These are phyloP conservation scores for Copromyces sp. DNA, from an alignment of 495 filamentous ascomycete species.

Conservation along the genomic window DNA sequence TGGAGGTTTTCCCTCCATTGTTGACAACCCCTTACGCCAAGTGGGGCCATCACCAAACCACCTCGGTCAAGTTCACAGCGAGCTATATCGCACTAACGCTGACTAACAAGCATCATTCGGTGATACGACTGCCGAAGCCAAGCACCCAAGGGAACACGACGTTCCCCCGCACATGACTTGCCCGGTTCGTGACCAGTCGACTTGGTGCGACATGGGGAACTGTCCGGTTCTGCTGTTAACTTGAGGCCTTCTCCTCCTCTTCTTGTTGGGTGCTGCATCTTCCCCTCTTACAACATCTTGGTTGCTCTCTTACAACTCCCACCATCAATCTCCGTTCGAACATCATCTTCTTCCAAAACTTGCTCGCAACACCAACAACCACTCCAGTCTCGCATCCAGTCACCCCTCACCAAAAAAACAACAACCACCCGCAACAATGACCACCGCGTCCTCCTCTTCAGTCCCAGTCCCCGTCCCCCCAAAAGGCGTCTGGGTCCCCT, in stretches of 20 bases:
- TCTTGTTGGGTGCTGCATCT: not conserved
- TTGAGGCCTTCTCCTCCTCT: not conserved
- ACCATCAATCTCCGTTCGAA: not conserved
- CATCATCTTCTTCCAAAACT: not conserved
- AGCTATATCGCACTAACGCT: not conserved
- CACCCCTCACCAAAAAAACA: not conserved
- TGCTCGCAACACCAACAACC: not conserved
- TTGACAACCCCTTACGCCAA: not conserved
- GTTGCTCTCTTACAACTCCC: not conserved
- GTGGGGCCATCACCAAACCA: not conserved
- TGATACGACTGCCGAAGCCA: not conserved
- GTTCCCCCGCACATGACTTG: not conserved
- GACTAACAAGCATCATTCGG: not conserved
- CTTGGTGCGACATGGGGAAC: not conserved
- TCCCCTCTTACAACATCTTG: not conserved
- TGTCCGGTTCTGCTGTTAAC: not conserved
- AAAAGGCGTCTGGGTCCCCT: slow-evolving; percentile 34
- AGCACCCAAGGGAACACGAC: not conserved
- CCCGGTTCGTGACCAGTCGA: not conserved
- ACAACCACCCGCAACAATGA: not conserved
- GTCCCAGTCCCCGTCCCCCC: slow-evolving; percentile 25
- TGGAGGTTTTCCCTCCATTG: not conserved
- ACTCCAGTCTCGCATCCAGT: not conserved
- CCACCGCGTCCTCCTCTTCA: not conserved
- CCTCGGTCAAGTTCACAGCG: not conserved